phyloP scores from a whole-genome alignment of 257 asterid genomes.

The Cynanchum wilfordii region DNA sequence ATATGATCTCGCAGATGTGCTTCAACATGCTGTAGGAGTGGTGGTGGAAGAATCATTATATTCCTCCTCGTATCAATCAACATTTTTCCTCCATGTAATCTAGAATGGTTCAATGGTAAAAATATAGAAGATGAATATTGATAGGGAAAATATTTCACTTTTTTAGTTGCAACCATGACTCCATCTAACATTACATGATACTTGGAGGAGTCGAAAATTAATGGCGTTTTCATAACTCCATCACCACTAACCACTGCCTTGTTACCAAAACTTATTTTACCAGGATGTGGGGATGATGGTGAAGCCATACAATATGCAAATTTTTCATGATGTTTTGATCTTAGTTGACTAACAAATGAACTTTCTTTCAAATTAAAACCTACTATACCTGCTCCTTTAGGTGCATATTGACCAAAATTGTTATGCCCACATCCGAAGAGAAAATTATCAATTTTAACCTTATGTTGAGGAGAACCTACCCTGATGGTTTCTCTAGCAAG shows the following conservation, averaged over 20 bases:
- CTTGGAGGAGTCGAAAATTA: slow-evolving; percentile 10
- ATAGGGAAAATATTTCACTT: slow-evolving; percentile 9
- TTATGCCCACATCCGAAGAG: slow-evolving; percentile 55
- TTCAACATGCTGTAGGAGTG: slow-evolving; percentile 15
- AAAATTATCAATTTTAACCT: slow-evolving; percentile 19
- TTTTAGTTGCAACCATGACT: slow-evolving; percentile 27
- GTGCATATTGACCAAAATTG: slow-evolving; percentile 23
- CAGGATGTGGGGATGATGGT: slow-evolving; percentile 6
- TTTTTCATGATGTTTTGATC: slow-evolving; percentile 27
- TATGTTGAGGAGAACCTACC: slow-evolving; percentile 16
- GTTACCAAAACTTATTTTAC: slow-evolving; percentile 50
- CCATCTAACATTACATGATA: slow-evolving; percentile 46
- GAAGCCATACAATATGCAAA: slow-evolving; percentile 65
- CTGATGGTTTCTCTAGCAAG: slow-evolving; percentile 45
- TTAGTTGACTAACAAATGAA: slow-evolving; percentile 45
- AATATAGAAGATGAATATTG: not conserved
- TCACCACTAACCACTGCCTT: slow-evolving; percentile 28
- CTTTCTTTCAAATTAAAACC: slow-evolving; percentile 47
- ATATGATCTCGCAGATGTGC: slow-evolving; percentile 12
- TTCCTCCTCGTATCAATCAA: slow-evolving; percentile 57
- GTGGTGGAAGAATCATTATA: slow-evolving; percentile 30
- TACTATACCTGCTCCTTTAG: slow-evolving; percentile 42
- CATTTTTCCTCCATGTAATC: slow-evolving; percentile 8
- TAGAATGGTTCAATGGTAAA: not conserved
- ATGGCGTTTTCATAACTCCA: slow-evolving; percentile 39